phyloP scores from a whole-genome alignment of 2,329 filamentous ascomycete species.

The Westerdykella aurantiaca region DNA sequence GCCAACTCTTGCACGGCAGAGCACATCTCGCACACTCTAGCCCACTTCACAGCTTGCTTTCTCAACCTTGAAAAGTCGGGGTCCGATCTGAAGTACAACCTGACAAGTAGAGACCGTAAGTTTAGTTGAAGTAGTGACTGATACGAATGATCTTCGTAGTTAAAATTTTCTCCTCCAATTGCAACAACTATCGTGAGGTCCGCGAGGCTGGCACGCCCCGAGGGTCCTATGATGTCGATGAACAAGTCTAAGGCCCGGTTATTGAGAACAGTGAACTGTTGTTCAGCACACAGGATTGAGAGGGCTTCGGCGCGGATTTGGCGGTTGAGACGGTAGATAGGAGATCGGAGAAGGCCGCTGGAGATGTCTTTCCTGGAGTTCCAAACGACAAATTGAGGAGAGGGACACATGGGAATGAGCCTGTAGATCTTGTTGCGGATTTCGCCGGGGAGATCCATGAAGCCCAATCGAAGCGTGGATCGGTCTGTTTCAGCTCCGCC shows the following conservation, averaged over 20 bases:
- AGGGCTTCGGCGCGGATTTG: conserved; percentile 19
- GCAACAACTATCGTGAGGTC: neutral
- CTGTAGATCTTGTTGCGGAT: neutral
- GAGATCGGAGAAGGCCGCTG: conserved; percentile 5
- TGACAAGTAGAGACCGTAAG: too few relatives aligned
- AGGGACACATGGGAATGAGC: neutral
- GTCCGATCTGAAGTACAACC: too few relatives aligned
- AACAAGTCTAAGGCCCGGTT: conserved; percentile 2
- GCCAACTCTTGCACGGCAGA: too few relatives aligned
- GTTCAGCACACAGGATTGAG: conserved; percentile 13
- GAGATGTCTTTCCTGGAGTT: conserved; percentile 6
- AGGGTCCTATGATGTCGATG: conserved; percentile 4
- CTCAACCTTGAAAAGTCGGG: too few relatives aligned
- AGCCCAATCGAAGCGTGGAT: too few relatives aligned
- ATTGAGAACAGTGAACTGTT: conserved; percentile 7
- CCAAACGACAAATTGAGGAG: too few relatives aligned
- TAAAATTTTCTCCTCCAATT: too few relatives aligned
- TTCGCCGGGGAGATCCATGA: neutral
- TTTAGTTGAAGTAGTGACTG: too few relatives aligned
- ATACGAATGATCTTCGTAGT: too few relatives aligned
- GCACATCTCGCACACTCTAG: too few relatives aligned
- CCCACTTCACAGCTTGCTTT: too few relatives aligned
- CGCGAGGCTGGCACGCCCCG: conserved; percentile 1
- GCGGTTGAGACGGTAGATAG: conserved; percentile 16
- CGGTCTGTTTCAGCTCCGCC: too few relatives aligned